Evolutionary conservation across 129 eudicot genomes (phyloP), one percentile per base, ranked within the genome.

Genomic region (Flaveria bidentis): DNA sequence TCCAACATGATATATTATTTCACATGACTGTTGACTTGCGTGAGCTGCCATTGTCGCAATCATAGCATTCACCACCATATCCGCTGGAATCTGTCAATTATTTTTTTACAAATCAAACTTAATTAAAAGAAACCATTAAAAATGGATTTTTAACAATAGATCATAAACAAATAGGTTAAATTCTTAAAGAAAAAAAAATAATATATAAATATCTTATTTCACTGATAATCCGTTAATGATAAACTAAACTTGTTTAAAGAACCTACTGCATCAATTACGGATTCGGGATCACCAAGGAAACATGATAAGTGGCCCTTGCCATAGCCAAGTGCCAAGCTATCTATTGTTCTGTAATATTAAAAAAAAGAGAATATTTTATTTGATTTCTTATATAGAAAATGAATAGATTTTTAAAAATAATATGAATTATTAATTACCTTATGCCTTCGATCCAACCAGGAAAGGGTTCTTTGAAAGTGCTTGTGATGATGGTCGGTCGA

Each of bases 371-470:
- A 39, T 5, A 18, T 52, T 1, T 18, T 20, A 49, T 2, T 2
- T 47, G 4, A 10, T 13, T 6, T 17, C 1, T n/a, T 2, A 17
- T 13, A 10, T 0, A n/a, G 17, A 25, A 11, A 3, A 14, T 39
- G 13, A 2, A 45, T 9, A 7, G 10, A 8, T 44, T 44, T 1
- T 8, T 22, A 20, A 15, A 6, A n/a, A 2, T 45, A 45, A 30
- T 7, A 66, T 42, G 12, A 16, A 14, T 2, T 13, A 39, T 30
- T 2, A 72, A 7, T 41, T 77, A 88, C 90, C 86, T 79, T 36
- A 71, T 16, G 2, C 88, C 85, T 74, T 88, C 89, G 11, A 83
- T 78, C 89, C 89, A 88, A 13, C 92, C 92, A 16, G 92, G 83
- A 17, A 88, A 83, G 1, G 92, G 92, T 50, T 88, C 92, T 76